Evolutionary conservation across 176 grass and related monocot genomes (phyloP).

Genomic region (Echinochloa phyllopogon): DNA sequence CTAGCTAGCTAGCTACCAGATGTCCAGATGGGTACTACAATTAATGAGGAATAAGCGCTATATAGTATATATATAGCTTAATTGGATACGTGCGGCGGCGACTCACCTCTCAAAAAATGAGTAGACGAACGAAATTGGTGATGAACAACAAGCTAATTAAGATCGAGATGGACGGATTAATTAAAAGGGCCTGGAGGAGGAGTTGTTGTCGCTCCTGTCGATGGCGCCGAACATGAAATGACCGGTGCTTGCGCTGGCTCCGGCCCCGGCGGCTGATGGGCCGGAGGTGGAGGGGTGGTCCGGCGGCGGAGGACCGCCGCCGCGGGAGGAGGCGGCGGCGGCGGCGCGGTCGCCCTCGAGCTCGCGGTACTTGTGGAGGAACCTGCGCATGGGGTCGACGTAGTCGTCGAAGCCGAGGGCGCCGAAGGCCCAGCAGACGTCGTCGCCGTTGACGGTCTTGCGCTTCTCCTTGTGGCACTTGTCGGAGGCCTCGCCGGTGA

Average conservation of each 20-base stretch:
- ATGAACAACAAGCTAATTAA: not conserved
- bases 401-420: constrained; percentile 83
- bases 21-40: too few relatives aligned
- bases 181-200: constrained; percentile 59
- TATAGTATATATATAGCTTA: constrained; percentile 25
- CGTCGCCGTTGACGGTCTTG: constrained; percentile 93
- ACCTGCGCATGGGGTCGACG: constrained; percentile 79
- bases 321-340: constrained; percentile 50
- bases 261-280: constrained; percentile 10
- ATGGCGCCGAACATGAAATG: constrained; percentile 84
- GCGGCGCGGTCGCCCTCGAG: constrained; percentile 70
- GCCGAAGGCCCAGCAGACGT: constrained; percentile 81
- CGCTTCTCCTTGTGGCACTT: constrained; percentile 90
- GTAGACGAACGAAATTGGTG: not conserved
- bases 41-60: not conserved
- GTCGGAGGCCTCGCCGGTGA: constrained; percentile 86
- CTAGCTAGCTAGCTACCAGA: too few relatives aligned
- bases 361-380: constrained; percentile 77
- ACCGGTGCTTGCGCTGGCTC: constrained; percentile 25
- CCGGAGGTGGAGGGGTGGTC: constrained; percentile 11
- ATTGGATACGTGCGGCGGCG: not conserved
- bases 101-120: constrained; percentile 27
- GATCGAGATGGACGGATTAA: too few relatives aligned
- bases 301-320: not conserved
- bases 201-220: constrained; percentile 57